phyloP scores from a whole-genome alignment of 2,329 filamentous ascomycete species.

The Orbilia quercus region DNA sequence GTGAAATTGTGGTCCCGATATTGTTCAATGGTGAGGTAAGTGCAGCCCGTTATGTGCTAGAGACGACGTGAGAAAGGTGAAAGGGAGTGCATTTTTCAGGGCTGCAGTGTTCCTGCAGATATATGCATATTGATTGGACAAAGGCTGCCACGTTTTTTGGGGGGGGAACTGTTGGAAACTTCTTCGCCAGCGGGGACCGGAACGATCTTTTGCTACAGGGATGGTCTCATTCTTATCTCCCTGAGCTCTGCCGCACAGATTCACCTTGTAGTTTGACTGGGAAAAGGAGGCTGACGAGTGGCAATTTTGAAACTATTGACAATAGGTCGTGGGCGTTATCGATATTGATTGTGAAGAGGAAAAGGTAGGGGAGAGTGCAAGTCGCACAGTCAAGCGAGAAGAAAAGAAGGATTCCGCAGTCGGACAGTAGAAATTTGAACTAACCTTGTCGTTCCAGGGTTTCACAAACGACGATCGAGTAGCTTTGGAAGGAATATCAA shows the following conservation, averaged over 20 bases:
- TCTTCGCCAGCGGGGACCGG: constrained; percentile 18
- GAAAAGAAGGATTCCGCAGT: background rate
- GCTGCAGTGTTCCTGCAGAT: constrained; percentile 58
- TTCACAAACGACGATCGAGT: constrained; percentile 72
- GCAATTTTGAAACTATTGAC: constrained; percentile 36
- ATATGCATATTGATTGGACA: constrained; percentile 58
- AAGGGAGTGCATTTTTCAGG: constrained; percentile 48
- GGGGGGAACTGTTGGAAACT: constrained; percentile 32
- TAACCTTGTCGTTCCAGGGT: constrained; percentile 49
- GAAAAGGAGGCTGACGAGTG: constrained; percentile 31
- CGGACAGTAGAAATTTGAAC: too few relatives aligned
- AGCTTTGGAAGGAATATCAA: constrained; percentile 75
- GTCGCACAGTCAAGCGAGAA: constrained; percentile 66
- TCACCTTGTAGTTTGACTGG: constrained; percentile 24
- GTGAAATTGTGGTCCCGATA: constrained; percentile 85
- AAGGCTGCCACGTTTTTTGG: constrained; percentile 56
- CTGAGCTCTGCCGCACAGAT: constrained; percentile 55
- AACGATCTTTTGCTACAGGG: constrained; percentile 26
- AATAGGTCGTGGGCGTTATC: constrained; percentile 77
- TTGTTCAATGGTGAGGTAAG: constrained; percentile 66
- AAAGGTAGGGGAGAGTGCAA: constrained; percentile 63
- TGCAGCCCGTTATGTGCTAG: constrained; percentile 38
- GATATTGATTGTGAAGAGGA: constrained; percentile 78
- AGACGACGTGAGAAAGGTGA: constrained; percentile 5
- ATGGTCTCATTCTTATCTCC: constrained; percentile 28